phyloP scores from a whole-genome alignment of 495 filamentous ascomycete genomes.

The Aspergillus homomorphus region DNA sequence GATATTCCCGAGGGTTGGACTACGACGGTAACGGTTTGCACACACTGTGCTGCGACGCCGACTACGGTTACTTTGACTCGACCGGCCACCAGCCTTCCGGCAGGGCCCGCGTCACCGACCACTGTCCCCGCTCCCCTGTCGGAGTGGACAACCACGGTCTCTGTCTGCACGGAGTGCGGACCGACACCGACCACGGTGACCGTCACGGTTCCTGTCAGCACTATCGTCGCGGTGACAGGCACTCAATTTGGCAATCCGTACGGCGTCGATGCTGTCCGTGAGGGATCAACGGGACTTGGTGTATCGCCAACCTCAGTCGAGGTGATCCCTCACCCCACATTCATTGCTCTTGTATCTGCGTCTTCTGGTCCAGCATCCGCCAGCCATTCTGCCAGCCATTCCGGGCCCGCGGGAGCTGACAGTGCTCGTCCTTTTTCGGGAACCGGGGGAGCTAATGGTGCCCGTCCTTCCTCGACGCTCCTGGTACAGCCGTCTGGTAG shows the following conservation, averaged over 20 bases:
- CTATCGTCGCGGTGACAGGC: conserved; percentile 8
- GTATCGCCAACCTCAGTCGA: not conserved
- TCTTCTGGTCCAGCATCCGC: conserved; percentile 2
- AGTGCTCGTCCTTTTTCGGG: conserved; percentile 16
- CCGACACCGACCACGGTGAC: conserved; percentile 34
- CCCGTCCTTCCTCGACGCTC: conserved; percentile 22
- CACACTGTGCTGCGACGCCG: conserved; percentile 39
- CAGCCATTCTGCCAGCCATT: conserved; percentile 7
- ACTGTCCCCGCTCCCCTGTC: conserved; percentile 22
- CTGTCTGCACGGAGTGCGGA: conserved; percentile 41
- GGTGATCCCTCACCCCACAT: not conserved
- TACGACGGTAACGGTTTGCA: conserved; percentile 49
- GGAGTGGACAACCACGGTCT: conserved; percentile 47
- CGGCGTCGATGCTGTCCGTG: not conserved
- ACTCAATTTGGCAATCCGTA: conserved; percentile 8
- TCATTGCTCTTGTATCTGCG: conserved; percentile 5
- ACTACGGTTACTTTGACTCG: conserved; percentile 44
- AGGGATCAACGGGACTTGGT: conserved; percentile 1
- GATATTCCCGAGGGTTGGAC: conserved; percentile 45
- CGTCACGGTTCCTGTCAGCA: conserved; percentile 29
- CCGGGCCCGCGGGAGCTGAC: conserved; percentile 6
- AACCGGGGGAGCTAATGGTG: conserved; percentile 4
- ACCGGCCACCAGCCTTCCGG: conserved; percentile 18
- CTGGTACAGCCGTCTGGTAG: conserved; percentile 20
- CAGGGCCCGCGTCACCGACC: not conserved